Evolutionary conservation across 1,284 basidiomycete genomes (phyloP), one percentile per base, ranked within the genome.

Genomic region (Omphalotus olearius): DNA sequence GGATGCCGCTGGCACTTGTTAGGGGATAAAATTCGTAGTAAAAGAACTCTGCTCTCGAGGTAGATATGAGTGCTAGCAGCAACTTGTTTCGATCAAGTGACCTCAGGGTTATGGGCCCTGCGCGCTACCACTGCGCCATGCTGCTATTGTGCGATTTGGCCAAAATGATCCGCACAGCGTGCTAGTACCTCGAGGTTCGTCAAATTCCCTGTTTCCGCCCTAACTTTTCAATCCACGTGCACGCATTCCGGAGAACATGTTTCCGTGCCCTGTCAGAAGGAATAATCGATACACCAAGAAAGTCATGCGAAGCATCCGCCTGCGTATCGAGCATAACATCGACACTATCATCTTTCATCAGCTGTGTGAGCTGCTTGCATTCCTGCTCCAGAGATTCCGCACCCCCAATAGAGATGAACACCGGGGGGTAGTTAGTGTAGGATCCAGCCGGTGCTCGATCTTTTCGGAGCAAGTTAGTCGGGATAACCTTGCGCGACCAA

Each of bases 61-160:
- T n/a, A n/a, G n/a, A n/a, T n/a, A n/a, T n/a, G n/a, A n/a, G n/a
- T n/a, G n/a, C n/a, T 60, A 60, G 59, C 59, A 60, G 55, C 59
- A 60, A 59, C 58, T 59, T 56, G 59, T 60, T 60, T 60, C 59
- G 58, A 60, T 60, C 59, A 56, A 59, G 58, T 56, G 59, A 60
- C 59, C 59, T 60, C 59, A 52, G 59, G 59, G 59, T 60, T 59
- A 60, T 59, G 58, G 56, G 59, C 56, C 59, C 58, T 52, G 58
- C 58, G 57, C 58, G 58, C 58, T 60, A 52, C 59, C 56, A 55
- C 59, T 60, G 59, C 59, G 59, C 59, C 59, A 60, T 60, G 59
- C 55, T 60, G 59, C 58, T 60, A 30, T 26, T 45, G 11, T 3
- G 14, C 1, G 14, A 43, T 25, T 3, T 3, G 2, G 30, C 30